These are phyloP conservation scores for Agaricus subrufescens DNA, from an alignment of 768 basidiomycete genomes.

Conservation along the genomic window DNA sequence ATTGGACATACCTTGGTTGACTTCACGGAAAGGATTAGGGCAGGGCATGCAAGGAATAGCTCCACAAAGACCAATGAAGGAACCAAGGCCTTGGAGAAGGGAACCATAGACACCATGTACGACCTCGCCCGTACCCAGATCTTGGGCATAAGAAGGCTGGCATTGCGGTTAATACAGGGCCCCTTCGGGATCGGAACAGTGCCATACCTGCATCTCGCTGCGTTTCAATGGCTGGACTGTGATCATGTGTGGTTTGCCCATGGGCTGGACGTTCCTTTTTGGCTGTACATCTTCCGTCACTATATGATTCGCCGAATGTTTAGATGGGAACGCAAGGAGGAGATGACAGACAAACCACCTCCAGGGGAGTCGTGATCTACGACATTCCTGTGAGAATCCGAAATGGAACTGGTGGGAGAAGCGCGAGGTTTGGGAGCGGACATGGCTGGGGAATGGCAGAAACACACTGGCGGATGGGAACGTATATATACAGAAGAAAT, in stretches of 20 bases:
- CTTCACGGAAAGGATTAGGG: slow-evolving; percentile 83
- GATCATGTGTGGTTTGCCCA: slow-evolving; percentile 45
- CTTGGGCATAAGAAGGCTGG: slow-evolving; percentile 90
- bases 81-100: slow-evolving; percentile 67
- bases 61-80: slow-evolving; percentile 61
- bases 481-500: not conserved
- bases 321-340: slow-evolving; percentile 2
- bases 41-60: slow-evolving; percentile 81
- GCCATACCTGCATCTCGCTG: slow-evolving; percentile 79
- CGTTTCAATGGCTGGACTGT: slow-evolving; percentile 81
- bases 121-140: slow-evolving; percentile 71
- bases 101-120: slow-evolving; percentile 86
- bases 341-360: slow-evolving; percentile 36
- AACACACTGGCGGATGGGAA: not conserved
- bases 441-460: slow-evolving; percentile 2
- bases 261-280: slow-evolving; percentile 23
- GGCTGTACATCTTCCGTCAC: slow-evolving; percentile 59
- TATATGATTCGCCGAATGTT: slow-evolving; percentile 22
- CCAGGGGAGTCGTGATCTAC: slow-evolving; percentile 68
- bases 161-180: not conserved
- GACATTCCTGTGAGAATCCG: slow-evolving; percentile 49
- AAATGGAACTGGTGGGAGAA: slow-evolving; percentile 32
- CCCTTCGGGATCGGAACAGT: not conserved
- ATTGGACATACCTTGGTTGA: slow-evolving; percentile 63
- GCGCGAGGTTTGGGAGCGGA: slow-evolving; percentile 48